Evolutionary conservation across 495 filamentous ascomycete species (phyloP).

Genomic region (Articulospora tetracladia): DNA sequence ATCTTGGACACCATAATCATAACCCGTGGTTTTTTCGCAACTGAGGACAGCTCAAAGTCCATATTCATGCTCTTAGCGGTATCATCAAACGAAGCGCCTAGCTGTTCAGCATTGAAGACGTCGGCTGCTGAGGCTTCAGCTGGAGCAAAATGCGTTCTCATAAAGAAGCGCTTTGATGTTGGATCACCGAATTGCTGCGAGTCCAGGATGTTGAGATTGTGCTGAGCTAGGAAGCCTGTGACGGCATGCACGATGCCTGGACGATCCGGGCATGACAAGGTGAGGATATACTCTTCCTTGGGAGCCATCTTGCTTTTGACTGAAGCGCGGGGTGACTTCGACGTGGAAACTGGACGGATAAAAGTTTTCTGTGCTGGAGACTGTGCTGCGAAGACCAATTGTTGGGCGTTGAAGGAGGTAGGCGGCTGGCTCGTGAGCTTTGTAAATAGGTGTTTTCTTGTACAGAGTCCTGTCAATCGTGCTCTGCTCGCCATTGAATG

Average conservation of each 20-base stretch:
- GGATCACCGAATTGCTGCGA: slow-evolving; percentile 71
- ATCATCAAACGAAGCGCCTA: slow-evolving; percentile 39
- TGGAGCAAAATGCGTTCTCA: slow-evolving; percentile 68
- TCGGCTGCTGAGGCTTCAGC: slow-evolving; percentile 27
- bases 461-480: background rate
- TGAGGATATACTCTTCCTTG: slow-evolving; percentile 60
- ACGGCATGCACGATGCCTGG: slow-evolving; percentile 75
- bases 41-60: slow-evolving; percentile 59
- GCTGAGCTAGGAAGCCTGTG: slow-evolving; percentile 61
- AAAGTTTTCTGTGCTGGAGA: background rate
- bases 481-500: slow-evolving; percentile 5
- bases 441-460: background rate
- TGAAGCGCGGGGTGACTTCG: background rate
- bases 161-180: slow-evolving; percentile 65
- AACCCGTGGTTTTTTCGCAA: slow-evolving; percentile 59
- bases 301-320: slow-evolving; percentile 7
- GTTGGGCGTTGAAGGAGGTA: background rate
- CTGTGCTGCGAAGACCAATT: background rate
- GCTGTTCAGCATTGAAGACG: slow-evolving; percentile 39
- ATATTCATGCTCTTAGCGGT: slow-evolving; percentile 54
- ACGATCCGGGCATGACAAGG: slow-evolving; percentile 70
- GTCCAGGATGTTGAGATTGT: slow-evolving; percentile 69
- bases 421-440: background rate
- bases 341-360: background rate
- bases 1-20: slow-evolving; percentile 82